phyloP scores from a whole-genome alignment of 2,329 filamentous ascomycete genomes.

The Neonectria magnoliae region DNA sequence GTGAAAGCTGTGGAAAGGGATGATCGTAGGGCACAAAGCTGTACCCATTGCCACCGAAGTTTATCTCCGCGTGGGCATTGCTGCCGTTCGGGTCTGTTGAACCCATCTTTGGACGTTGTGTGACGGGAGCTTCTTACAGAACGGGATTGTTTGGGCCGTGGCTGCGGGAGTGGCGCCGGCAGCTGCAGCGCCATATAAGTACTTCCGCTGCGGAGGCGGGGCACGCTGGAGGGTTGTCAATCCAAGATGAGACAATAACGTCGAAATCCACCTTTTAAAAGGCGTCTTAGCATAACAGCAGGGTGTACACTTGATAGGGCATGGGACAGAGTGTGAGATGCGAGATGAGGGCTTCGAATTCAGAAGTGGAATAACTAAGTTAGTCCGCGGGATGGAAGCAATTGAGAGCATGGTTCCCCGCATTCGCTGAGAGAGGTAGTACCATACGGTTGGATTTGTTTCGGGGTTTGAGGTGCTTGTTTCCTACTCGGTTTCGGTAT shows the following conservation, averaged over 20 bases:
- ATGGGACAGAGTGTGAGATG: neutral
- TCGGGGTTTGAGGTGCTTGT: neutral
- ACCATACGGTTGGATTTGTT: neutral
- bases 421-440: neutral
- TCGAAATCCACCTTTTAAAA: neutral
- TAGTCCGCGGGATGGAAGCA: neutral
- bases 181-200: neutral
- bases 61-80: constrained; percentile 5
- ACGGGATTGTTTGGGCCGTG: neutral
- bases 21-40: constrained; percentile 17
- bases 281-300: neutral
- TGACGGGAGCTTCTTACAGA: neutral
- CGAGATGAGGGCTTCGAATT: neutral
- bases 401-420: neutral
- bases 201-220: neutral
- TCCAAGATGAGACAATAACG: neutral
- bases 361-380: neutral
- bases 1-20: constrained; percentile 15
- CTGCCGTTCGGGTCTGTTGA: neutral
- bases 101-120: neutral
- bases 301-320: neutral
- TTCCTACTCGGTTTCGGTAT: neutral
- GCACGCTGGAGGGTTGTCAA: neutral
- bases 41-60: constrained; percentile 5
- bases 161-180: neutral